Evolutionary conservation across 2,329 filamentous ascomycete genomes (phyloP).

Genomic region (Trichoderma afroharzianum): DNA sequence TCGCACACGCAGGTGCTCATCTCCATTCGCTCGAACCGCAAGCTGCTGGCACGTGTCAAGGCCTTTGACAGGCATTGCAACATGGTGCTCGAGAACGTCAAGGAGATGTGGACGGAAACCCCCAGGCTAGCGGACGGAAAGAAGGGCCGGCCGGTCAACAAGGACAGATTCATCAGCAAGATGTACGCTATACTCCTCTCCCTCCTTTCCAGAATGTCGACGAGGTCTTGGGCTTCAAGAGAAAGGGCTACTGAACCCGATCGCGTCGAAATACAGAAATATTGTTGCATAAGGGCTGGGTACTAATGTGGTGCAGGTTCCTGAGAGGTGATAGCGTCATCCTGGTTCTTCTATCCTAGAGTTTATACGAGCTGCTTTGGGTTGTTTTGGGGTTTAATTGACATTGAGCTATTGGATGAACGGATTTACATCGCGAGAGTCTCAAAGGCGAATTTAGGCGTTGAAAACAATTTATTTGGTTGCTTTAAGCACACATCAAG

Average conservation of each 20-base stretch:
- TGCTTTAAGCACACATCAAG: constrained; percentile 1
- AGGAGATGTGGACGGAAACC: constrained; percentile 99
- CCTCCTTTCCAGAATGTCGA: neutral
- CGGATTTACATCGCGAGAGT: constrained; percentile 30
- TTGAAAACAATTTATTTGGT: constrained; percentile 32
- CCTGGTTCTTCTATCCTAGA: constrained; percentile 73
- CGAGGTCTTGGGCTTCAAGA: neutral
- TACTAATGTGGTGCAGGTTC: constrained; percentile 57
- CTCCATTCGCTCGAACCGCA: constrained; percentile 96
- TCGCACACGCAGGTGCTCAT: constrained; percentile 95
- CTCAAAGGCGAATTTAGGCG: constrained; percentile 36
- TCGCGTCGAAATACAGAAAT: neutral
- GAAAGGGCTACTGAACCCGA: neutral
- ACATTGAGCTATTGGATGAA: constrained; percentile 24
- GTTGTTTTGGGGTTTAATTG: constrained; percentile 20
- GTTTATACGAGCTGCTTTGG: neutral
- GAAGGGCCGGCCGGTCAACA: constrained; percentile 88
- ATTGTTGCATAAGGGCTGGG: neutral
- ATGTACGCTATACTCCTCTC: constrained; percentile 57
- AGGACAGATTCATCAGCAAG: constrained; percentile 97
- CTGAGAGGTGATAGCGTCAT: constrained; percentile 85
- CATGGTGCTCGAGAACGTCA: constrained; percentile 93
- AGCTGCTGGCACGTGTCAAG: constrained; percentile 94
- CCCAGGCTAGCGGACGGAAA: constrained; percentile 78
- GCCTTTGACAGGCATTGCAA: constrained; percentile 99